Evolutionary conservation across 805 yeast species (phyloP).

Genomic region (Yamadazyma tumulicola): DNA sequence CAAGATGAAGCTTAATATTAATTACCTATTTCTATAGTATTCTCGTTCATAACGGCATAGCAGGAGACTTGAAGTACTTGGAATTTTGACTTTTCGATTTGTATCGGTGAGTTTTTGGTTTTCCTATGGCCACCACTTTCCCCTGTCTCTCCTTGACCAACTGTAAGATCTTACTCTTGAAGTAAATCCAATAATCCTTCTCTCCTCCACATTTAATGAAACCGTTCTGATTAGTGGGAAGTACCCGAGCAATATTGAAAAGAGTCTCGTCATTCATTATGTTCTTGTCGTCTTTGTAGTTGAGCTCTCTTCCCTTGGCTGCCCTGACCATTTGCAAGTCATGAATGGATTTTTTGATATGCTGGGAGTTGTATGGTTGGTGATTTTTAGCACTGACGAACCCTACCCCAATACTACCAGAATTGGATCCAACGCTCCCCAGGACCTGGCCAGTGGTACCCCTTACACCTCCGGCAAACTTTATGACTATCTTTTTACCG

Average conservation of each 20-base stretch:
- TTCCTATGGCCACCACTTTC: not conserved
- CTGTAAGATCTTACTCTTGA: slow-evolving; percentile 32
- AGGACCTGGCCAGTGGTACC: not conserved
- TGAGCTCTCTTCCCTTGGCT: slow-evolving; percentile 39
- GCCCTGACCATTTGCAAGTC: slow-evolving; percentile 43
- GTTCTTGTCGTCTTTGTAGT: slow-evolving; percentile 23
- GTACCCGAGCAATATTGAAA: slow-evolving; percentile 50
- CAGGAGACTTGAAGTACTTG: not conserved
- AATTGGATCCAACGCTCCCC: not conserved
- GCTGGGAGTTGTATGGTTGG: slow-evolving; percentile 17
- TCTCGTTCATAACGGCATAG: not conserved
- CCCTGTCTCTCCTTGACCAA: slow-evolving; percentile 27
- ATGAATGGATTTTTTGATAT: slow-evolving; percentile 23
- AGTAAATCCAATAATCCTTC: slow-evolving; percentile 33
- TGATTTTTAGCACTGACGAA: slow-evolving; percentile 14
- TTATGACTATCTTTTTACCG: slow-evolving; percentile 45
- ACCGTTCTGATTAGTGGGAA: slow-evolving; percentile 51
- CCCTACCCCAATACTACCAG: slow-evolving; percentile 2
- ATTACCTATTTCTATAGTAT: too few species aligned
- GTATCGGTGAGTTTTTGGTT: not conserved
- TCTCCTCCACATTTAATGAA: slow-evolving; percentile 40
- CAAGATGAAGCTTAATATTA: too few species aligned
- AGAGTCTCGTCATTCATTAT: slow-evolving; percentile 32
- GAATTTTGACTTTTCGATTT: not conserved
- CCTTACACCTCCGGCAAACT: too few species aligned